Evolutionary conservation across 805 yeast genomes (phyloP), one percentile per base, ranked within the genome.

Genomic region (Ogataea minuta): DNA sequence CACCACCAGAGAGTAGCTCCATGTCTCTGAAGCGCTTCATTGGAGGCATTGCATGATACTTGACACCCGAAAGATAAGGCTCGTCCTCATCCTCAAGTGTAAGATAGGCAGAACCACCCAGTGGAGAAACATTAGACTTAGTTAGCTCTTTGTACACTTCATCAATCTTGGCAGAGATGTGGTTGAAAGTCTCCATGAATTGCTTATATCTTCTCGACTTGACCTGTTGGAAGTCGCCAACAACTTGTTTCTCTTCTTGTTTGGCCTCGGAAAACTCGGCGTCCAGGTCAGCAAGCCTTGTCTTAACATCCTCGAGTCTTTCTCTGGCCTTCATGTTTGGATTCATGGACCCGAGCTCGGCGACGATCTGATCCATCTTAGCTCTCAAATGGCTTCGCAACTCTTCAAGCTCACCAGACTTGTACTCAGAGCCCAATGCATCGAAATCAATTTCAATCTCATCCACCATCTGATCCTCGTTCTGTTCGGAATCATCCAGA

Each of bases 41-140:
- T 8, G 98, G 98, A 1, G 98, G 98, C 84, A 89, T 89, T 0
- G 96, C 96, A 60, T 88, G 93, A 53, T 87, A 93, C 51, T 79
- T 84, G 31, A 89, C 72, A 2, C 98, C 99, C 0, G 79, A 77
- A 23, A 75, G 61, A 53, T 81, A 93, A 3, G 98, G 97, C 50
- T 86, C 95, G 45, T 87, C 95, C 44, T 83, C 93, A 52, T 88
- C 90, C 51, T 88, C 95, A 25, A 89, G 63, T 0, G 91, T 82
- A 41, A 93, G 68, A 46, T 86, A 83, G 0, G 98, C 98, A n/a
- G 93, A 81, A 1, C 98, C 98, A 29, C 97, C 97, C 20, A 84
- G 69, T 2, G 95, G 82, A 23, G 86, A 77, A 0, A 81, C 74
- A 4, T 72, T 63, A 0, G 84, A 75, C 48, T 76, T 81, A 0